These are phyloP conservation scores for Microbotryum silenes-acaulis DNA, from an alignment of 1,284 basidiomycete species.

Conservation along the genomic window DNA sequence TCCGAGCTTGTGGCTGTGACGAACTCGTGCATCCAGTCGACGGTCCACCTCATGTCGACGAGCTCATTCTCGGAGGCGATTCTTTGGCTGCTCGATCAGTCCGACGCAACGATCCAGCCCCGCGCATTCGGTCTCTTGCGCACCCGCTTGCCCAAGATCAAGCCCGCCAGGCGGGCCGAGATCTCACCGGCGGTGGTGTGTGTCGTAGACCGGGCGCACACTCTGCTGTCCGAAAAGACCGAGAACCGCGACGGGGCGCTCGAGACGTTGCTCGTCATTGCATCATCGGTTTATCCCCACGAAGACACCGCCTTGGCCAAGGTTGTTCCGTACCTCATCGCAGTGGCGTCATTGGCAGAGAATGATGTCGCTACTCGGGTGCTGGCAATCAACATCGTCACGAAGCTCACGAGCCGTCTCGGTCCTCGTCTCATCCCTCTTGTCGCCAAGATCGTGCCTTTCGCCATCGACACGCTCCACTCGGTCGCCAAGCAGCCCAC, in stretches of 20 bases:
- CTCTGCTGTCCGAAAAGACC: slow-evolving; percentile 46
- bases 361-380: slow-evolving; percentile 33
- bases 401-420: slow-evolving; percentile 60
- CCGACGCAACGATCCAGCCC: slow-evolving; percentile 25
- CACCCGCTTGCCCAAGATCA: slow-evolving; percentile 57
- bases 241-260: slow-evolving; percentile 39
- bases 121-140: slow-evolving; percentile 50
- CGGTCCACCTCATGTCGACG: slow-evolving; percentile 45
- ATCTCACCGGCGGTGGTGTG: slow-evolving; percentile 49
- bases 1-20: slow-evolving; percentile 27
- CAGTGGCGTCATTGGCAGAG: slow-evolving; percentile 44
- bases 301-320: slow-evolving; percentile 60
- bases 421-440: slow-evolving; percentile 77
- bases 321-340: slow-evolving; percentile 54
- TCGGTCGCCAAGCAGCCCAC: slow-evolving; percentile 42
- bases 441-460: slow-evolving; percentile 62
- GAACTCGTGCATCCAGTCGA: slow-evolving; percentile 38
- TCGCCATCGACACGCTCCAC: slow-evolving; percentile 51
- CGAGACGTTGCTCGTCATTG: slow-evolving; percentile 54
- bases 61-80: slow-evolving; percentile 53
- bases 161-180: slow-evolving; percentile 52
- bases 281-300: slow-evolving; percentile 51
- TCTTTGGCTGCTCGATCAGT: slow-evolving; percentile 36
- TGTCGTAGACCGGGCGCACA: slow-evolving; percentile 50
- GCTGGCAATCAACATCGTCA: slow-evolving; percentile 50